Evolutionary conservation across 2,329 filamentous ascomycete genomes (phyloP).

Genomic region (Fusarium sp.): DNA sequence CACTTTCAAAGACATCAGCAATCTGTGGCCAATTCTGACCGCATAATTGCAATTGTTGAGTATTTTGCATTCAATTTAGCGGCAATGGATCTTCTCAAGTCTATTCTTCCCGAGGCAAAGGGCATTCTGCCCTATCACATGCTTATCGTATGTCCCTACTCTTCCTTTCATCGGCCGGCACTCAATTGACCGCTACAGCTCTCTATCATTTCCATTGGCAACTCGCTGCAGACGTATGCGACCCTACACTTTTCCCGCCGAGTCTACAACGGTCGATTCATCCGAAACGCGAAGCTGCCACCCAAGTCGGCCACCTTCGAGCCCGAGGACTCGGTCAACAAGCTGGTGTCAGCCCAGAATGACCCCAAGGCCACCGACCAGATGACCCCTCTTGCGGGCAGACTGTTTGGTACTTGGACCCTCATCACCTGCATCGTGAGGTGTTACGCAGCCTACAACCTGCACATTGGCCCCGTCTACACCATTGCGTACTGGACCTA

Average conservation of each 20-base stretch:
- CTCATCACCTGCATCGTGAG: conserved; percentile 81
- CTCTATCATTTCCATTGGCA: conserved; percentile 83
- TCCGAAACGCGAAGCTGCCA: conserved; percentile 61
- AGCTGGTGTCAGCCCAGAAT: conserved; percentile 60
- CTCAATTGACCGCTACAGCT: conserved; percentile 66
- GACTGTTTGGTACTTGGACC: conserved; percentile 91
- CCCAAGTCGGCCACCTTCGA: conserved; percentile 57
- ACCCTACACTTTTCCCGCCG: conserved; percentile 87
- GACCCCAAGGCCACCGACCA: conserved; percentile 65
- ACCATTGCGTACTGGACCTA: conserved; percentile 87
- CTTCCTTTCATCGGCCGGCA: background rate
- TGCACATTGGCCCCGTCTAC: conserved; percentile 79
- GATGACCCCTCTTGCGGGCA: conserved; percentile 80
- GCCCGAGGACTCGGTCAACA: conserved; percentile 65
- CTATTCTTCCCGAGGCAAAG: conserved; percentile 61
- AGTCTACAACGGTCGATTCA: conserved; percentile 80
- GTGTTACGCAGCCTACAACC: conserved; percentile 86
- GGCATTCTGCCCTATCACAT: conserved; percentile 71
- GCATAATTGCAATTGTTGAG: conserved; percentile 22
- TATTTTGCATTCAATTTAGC: background rate
- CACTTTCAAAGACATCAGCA: conserved; percentile 1
- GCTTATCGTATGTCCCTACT: conserved; percentile 59
- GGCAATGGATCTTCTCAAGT: conserved; percentile 59
- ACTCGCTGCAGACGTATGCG: conserved; percentile 85
- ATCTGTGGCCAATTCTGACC: background rate